Evolutionary conservation across 768 basidiomycete species (phyloP), one percentile per base, ranked within the genome.

Genomic region (Suillus alpinus): DNA sequence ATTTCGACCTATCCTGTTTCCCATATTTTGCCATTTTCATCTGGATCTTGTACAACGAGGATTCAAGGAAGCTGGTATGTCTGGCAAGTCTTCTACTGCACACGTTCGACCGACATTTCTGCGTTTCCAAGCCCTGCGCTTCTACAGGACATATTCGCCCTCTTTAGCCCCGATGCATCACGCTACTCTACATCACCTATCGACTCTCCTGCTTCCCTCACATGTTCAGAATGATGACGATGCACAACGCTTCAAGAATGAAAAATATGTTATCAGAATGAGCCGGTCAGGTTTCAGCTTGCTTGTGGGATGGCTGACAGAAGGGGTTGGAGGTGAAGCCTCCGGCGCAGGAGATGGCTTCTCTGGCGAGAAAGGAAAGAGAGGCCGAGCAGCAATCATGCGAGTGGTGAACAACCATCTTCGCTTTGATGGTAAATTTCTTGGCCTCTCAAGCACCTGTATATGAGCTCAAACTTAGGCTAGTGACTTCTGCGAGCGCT

Each of bases 21-120:
- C 97, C 3, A 91, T 99, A 63, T 98, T 98, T 71, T 94, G 92
- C 55, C 94, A 99, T 75, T 98, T 98, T 71, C 98, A 96, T 73
- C 81, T 99, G 34, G 96, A 98, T 72, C 83, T 99, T 53, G 87
- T 98, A 51, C 89, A 94, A 67, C 86, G 88, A 56, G 94, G 93
- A 10, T 94, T 92, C 74, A 88, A 91, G 69, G 91, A 93, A 70
- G 91, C 95, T 65, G 95, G 95, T 90, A 70, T 63, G 87, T 76
- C 53, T 47, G 8, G 20, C 34, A 52, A 57, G 50, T 61, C 34
- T 26, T 43, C 14, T 51, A 34, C 26, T 57, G 55, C 44, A 50
- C 43, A 59, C 12, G 58, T n/a, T 55, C 16, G 16, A 55, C 53
- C 23, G 36, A 23, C 67, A 52, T 20, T 59, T 56, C 29, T 57